Evolutionary conservation across 2,329 filamentous ascomycete genomes (phyloP).

Genomic region (Trichoderma polysporum): DNA sequence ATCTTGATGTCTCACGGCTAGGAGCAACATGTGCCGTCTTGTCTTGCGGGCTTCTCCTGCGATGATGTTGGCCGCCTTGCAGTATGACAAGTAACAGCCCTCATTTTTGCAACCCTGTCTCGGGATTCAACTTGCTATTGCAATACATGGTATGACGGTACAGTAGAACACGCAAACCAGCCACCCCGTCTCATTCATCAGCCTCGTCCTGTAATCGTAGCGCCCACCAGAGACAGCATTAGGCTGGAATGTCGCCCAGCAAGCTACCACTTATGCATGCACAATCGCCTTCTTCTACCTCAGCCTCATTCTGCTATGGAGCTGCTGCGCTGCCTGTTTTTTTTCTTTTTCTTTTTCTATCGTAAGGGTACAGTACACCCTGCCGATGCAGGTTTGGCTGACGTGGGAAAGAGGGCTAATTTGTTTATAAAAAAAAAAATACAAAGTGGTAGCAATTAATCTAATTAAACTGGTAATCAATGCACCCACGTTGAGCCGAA

Average conservation of each 20-base stretch:
- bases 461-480: background rate
- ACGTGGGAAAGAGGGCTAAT: background rate
- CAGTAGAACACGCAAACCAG: background rate
- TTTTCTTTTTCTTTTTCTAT: background rate
- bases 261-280: background rate
- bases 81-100: background rate
- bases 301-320: background rate
- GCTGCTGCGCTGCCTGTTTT: background rate
- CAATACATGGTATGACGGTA: background rate
- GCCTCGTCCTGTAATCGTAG: background rate
- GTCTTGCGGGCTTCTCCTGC: background rate
- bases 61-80: background rate
- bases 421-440: background rate
- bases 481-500: background rate
- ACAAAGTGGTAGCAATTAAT: background rate
- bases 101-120: background rate
- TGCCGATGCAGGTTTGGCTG: background rate
- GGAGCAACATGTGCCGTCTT: background rate
- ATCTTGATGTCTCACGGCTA: background rate
- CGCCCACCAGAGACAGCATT: background rate
- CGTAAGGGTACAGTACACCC: too few relatives aligned
- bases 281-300: background rate
- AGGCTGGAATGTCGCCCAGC: background rate
- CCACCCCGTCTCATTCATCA: background rate
- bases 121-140: background rate